A percentile compares a stretch with the other conserved stretches of the same genome.
These are phyloP conservation scores for Lepidopterella palustris DNA, from an alignment of 495 filamentous ascomycete genomes.

Conservation along the genomic window DNA sequence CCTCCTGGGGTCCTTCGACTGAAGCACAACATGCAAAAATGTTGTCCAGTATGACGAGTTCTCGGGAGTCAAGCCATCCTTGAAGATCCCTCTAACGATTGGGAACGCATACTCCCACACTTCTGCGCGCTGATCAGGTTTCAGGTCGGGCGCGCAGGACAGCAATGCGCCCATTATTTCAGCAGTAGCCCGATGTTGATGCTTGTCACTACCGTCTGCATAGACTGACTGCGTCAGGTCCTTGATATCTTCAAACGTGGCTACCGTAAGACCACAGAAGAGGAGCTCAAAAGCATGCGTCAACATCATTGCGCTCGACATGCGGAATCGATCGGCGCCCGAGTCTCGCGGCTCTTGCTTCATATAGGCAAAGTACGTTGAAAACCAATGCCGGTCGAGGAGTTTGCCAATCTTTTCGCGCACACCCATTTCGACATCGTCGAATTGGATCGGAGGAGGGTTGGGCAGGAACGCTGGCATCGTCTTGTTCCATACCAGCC, in stretches of 20 bases:
- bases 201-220: conserved; percentile 92
- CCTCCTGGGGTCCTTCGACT: conserved; percentile 78
- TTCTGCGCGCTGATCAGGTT: conserved; percentile 57
- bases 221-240: conserved; percentile 66
- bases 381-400: conserved; percentile 78
- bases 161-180: conserved; percentile 89
- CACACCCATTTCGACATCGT: conserved; percentile 68
- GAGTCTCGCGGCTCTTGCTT: conserved; percentile 94
- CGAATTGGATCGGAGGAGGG: conserved; percentile 67
- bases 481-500: conserved; percentile 89
- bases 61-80: conserved; percentile 86
- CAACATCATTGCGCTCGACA: conserved; percentile 76
- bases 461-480: conserved; percentile 72
- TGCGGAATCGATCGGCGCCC: conserved; percentile 76
- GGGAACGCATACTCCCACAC: conserved; percentile 90
- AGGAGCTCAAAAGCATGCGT: conserved; percentile 85
- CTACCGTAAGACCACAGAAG: conserved; percentile 61
- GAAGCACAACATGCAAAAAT: conserved; percentile 78
- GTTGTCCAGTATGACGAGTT: conserved; percentile 92
- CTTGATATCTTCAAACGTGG: conserved; percentile 82
- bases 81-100: conserved; percentile 76
- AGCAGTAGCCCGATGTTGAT: conserved; percentile 92
- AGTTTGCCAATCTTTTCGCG: conserved; percentile 75
- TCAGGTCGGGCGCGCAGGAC: conserved; percentile 63
- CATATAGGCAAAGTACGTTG: conserved; percentile 79